Conservation (phyloP, 805 yeast species). For the Kluyveromyces wickerhamii region DNA sequence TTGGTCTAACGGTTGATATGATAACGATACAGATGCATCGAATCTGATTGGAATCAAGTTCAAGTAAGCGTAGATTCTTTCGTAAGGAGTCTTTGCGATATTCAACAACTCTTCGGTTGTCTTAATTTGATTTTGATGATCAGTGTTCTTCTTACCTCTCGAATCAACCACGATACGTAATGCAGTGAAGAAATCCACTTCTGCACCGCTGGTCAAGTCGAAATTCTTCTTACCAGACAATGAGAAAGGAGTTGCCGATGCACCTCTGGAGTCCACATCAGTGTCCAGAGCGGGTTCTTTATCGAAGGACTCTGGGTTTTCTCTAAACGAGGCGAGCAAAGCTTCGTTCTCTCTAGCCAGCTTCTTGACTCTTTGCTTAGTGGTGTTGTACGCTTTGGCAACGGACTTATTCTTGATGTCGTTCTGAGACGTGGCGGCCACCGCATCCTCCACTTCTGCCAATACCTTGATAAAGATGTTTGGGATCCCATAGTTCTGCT, state of each 20-base stretch:
- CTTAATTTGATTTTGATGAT: constrained; percentile 67
- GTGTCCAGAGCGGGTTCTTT: constrained; percentile 34
- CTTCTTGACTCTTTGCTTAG: constrained; percentile 83
- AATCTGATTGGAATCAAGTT: constrained; percentile 82
- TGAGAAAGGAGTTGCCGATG: constrained; percentile 29
- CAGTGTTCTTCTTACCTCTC: constrained; percentile 93
- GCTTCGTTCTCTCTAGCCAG: constrained; percentile 59
- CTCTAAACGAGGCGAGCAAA: constrained; percentile 51
- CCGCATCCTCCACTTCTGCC: constrained; percentile 63
- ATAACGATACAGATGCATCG: constrained; percentile 60
- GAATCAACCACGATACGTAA: constrained; percentile 72
- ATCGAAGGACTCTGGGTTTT: constrained; percentile 69
- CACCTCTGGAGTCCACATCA: constrained; percentile 22
- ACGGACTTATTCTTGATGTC: constrained; percentile 77
- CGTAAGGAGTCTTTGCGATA: constrained; percentile 55
- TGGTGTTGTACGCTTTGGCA: constrained; percentile 78
- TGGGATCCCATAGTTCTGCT: constrained; percentile 70
- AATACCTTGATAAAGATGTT: constrained; percentile 58
- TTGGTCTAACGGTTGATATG: constrained; percentile 68
- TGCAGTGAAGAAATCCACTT: constrained; percentile 56
- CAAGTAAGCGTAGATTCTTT: constrained; percentile 67
- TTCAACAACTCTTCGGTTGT: constrained; percentile 54
- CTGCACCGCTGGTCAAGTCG: constrained; percentile 27
- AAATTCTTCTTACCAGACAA: constrained; percentile 25
- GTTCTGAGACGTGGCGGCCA: constrained; percentile 46